Percentiles rank a stretch among this genome's conserved stretches.
These are phyloP conservation scores for Trichophyton verrucosum DNA, from an alignment of 2,329 filamentous ascomycete species.

Conservation along the genomic window DNA sequence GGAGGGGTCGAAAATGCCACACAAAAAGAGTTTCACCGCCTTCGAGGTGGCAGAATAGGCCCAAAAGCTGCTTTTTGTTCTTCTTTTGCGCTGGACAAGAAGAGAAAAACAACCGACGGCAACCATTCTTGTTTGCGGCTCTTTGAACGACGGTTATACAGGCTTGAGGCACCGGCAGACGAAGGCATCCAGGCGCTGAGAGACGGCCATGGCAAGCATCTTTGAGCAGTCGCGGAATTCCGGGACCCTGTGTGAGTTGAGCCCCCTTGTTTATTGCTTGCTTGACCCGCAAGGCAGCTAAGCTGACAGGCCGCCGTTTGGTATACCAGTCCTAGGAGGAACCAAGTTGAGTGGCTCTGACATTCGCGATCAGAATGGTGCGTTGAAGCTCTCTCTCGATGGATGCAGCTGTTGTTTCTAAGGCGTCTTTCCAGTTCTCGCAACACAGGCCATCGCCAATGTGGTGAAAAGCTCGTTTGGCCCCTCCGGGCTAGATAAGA, in stretches of 20 bases:
- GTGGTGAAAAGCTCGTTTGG: slow-evolving; percentile 98
- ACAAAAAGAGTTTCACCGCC: slow-evolving; percentile 24
- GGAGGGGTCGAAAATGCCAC: slow-evolving; percentile 4
- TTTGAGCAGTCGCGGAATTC: slow-evolving; percentile 88
- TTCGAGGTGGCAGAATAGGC: slow-evolving; percentile 26
- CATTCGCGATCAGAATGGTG: slow-evolving; percentile 93
- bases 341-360: slow-evolving; percentile 95
- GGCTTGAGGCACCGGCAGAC: background rate
- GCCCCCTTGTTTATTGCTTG: background rate
- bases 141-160: background rate
- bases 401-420: background rate
- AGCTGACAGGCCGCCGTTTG: slow-evolving; percentile 23
- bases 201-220: slow-evolving; percentile 67
- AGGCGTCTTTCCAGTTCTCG: slow-evolving; percentile 52
- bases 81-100: background rate
- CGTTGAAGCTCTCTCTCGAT: slow-evolving; percentile 20
- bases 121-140: background rate
- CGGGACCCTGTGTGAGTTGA: slow-evolving; percentile 66
- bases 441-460: slow-evolving; percentile 95
- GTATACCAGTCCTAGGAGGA: slow-evolving; percentile 65
- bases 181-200: background rate
- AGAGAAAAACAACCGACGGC: background rate
- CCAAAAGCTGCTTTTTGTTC: background rate
- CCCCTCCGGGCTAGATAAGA: slow-evolving; percentile 94
- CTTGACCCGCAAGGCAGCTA: slow-evolving; percentile 7